A percentile compares a stretch with the other conserved stretches of the same genome.
Conservation (phyloP, 2,329 filamentous ascomycete species). For the Gliomastix tumulicola region DNA sequence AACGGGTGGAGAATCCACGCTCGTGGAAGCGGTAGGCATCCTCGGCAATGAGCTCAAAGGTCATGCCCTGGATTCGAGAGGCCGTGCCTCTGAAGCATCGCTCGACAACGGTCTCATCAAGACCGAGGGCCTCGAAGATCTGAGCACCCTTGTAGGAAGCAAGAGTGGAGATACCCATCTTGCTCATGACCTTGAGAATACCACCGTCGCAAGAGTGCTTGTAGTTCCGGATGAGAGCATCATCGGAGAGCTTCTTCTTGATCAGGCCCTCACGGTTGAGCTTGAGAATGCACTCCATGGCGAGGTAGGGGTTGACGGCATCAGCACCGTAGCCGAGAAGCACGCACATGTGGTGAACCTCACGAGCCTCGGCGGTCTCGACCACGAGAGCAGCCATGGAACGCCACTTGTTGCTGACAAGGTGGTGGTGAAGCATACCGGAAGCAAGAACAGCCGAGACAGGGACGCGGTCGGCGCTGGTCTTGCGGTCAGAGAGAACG, state of each 20-base stretch:
- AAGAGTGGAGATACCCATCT: slow-evolving; percentile 97
- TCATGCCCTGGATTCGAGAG: slow-evolving; percentile 88
- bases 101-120: slow-evolving; percentile 87
- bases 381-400: slow-evolving; percentile 80
- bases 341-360: slow-evolving; percentile 99
- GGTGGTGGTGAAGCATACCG: slow-evolving; percentile 89
- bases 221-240: slow-evolving; percentile 88
- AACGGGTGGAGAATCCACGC: slow-evolving; percentile 77
- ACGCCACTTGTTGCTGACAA: slow-evolving; percentile 93
- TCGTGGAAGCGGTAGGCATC: slow-evolving; percentile 94
- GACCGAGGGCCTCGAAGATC: slow-evolving; percentile 92
- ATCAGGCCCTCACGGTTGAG: slow-evolving; percentile 90
- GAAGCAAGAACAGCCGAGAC: slow-evolving; percentile 84
- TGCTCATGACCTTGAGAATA: slow-evolving; percentile 98
- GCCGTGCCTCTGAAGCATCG: slow-evolving; percentile 93
- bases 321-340: slow-evolving; percentile 92
- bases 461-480: slow-evolving; percentile 72
- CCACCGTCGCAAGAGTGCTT: slow-evolving; percentile 94
- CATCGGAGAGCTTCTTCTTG: slow-evolving; percentile 77
- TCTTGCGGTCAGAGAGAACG: slow-evolving; percentile 82
- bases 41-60: slow-evolving; percentile 87
- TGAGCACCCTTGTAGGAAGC: slow-evolving; percentile 97
- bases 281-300: slow-evolving; percentile 95
- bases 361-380: slow-evolving; percentile 91
- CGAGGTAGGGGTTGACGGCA: slow-evolving; percentile 88